These are phyloP conservation scores for Penicillium diatomitis DNA, from an alignment of 495 filamentous ascomycete genomes.

Conservation along the genomic window DNA sequence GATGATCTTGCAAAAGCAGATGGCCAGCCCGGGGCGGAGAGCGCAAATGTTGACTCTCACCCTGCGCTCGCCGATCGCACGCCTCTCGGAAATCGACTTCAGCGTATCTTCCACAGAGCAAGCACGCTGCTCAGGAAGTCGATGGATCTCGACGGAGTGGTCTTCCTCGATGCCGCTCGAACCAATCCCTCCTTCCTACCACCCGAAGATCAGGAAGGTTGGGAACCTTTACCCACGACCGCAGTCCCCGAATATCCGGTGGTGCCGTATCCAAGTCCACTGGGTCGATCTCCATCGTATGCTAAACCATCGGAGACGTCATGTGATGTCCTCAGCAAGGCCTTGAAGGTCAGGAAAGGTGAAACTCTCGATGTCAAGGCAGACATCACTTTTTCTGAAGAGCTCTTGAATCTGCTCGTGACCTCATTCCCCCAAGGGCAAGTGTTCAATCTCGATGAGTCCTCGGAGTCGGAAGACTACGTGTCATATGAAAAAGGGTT, in stretches of 20 bases:
- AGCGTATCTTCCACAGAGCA: conserved; percentile 27
- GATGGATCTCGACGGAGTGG: conserved; percentile 35
- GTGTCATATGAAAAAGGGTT: not conserved
- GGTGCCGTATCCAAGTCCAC: conserved; percentile 12
- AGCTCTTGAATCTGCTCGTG: conserved; percentile 18
- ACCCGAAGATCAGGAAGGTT: conserved; percentile 4
- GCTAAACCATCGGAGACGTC: not conserved
- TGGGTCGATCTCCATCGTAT: not conserved
- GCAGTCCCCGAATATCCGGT: conserved; percentile 8
- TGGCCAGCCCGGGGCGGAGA: not conserved
- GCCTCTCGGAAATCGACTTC: conserved; percentile 8
- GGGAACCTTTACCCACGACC: conserved; percentile 20
- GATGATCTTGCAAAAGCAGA: conserved; percentile 3
- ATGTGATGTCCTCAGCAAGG: conserved; percentile 9
- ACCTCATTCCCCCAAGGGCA: conserved; percentile 22
- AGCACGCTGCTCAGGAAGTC: conserved; percentile 28
- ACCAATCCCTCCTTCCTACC: conserved; percentile 16
- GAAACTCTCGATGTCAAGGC: not conserved
- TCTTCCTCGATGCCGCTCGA: conserved; percentile 28
- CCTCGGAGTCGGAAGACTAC: not conserved
- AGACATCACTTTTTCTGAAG: conserved; percentile 7
- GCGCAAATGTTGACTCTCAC: not conserved
- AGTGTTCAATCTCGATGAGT: conserved; percentile 13
- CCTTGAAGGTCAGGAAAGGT: conserved; percentile 1
- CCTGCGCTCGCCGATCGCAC: conserved; percentile 3